A percentile compares a stretch with the other conserved stretches of the same genome.
phyloP scores from a whole-genome alignment of 176 grass and related monocot genomes.

The Zoysia japonica region DNA sequence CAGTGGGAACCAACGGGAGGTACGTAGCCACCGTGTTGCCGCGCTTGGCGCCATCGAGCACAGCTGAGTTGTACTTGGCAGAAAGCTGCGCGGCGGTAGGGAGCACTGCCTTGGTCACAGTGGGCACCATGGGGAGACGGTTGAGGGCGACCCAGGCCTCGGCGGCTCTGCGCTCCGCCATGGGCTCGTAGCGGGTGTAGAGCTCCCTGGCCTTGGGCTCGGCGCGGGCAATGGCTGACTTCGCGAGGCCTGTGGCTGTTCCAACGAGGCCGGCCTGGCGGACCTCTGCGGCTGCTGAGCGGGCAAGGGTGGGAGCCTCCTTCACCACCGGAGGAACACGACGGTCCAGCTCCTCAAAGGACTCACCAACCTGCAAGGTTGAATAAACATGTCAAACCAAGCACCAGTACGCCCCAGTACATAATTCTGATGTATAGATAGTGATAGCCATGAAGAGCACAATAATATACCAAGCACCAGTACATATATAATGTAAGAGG shows the following conservation, averaged over 20 bases:
- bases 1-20: conserved; percentile 75
- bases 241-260: conserved; percentile 61
- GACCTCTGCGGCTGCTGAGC: conserved; percentile 67
- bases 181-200: conserved; percentile 75
- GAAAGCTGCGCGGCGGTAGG: conserved; percentile 69
- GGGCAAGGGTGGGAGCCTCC: conserved; percentile 51
- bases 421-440: neutral
- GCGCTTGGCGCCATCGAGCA: conserved; percentile 51
- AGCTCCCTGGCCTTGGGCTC: conserved; percentile 65
- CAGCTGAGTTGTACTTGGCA: conserved; percentile 65
- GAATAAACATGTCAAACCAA: neutral
- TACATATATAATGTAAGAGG: too few relatives aligned
- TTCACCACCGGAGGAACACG: conserved; percentile 70
- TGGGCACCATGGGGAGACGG: conserved; percentile 73
- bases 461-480: neutral
- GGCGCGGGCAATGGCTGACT: conserved; percentile 44
- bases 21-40: conserved; percentile 71
- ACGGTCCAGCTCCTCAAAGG: conserved; percentile 67
- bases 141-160: conserved; percentile 81
- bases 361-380: conserved; percentile 52
- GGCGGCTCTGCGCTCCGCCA: conserved; percentile 60
- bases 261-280: conserved; percentile 61
- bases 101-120: conserved; percentile 63
- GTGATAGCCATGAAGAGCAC: neutral
- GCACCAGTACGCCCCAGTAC: neutral